Percentiles rank a stretch among this genome's conserved stretches.
Conservation (phyloP, 1,139 yeast species). For the Candida tunisiensis region DNA sequence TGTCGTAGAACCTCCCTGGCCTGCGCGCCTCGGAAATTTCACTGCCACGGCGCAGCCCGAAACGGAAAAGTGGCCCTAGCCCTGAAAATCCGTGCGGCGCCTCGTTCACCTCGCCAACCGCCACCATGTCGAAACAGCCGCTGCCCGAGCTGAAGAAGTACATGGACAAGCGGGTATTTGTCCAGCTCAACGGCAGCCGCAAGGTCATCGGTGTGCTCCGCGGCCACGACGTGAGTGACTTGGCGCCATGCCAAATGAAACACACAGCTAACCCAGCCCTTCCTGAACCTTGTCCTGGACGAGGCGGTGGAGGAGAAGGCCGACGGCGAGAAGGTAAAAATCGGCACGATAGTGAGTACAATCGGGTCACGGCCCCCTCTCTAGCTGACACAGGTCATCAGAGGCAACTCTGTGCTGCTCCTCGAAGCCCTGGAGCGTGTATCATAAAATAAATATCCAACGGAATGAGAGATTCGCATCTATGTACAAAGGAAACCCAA, state of each 20-base stretch:
- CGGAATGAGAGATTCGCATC: too few species aligned
- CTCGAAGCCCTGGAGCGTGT: conserved; percentile 12
- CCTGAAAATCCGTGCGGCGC: too few species aligned
- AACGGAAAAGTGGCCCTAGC: too few species aligned
- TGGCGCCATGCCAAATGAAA: too few species aligned
- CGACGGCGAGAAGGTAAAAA: conserved; percentile 32
- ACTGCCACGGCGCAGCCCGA: too few species aligned
- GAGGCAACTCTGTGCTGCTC: conserved; percentile 28
- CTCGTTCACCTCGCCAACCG: not conserved
- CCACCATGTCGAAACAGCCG: conserved; percentile 21
- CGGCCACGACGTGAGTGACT: conserved; percentile 72
- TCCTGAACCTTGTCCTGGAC: conserved; percentile 55
- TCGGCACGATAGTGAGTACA: conserved; percentile 45
- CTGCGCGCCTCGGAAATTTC: too few species aligned
- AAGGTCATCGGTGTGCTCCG: conserved; percentile 54
- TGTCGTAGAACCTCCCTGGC: too few species aligned
- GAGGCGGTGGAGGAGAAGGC: conserved; percentile 50
- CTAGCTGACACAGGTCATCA: too few species aligned
- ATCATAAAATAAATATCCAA: too few species aligned
- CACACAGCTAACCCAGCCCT: too few species aligned
- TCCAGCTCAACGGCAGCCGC: conserved; percentile 62
- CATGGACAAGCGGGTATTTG: conserved; percentile 54
- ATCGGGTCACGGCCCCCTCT: too few species aligned
- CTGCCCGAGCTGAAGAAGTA: conserved; percentile 58
- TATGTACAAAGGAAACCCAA: too few species aligned